Evolutionary conservation across 192 early-diverging fungal genomes (phyloP), one percentile per base, ranked within the genome.

Genomic region (Podila epigama): DNA sequence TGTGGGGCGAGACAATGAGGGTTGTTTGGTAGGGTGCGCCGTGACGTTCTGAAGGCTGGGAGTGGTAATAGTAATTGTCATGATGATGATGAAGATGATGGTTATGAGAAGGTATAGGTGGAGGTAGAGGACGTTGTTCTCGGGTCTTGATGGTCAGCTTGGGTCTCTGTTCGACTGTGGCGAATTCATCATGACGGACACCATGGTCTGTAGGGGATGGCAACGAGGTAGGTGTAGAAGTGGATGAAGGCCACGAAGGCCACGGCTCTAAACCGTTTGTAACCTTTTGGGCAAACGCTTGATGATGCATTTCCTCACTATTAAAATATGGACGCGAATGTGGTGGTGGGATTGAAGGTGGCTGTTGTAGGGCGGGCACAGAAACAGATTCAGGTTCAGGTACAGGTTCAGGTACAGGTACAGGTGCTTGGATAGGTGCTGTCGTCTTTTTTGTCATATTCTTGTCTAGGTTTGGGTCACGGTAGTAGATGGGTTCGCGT

Each of bases 201-300:
- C 20, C 11, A 32, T 33, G n/a, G n/a, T n/a, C n/a, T n/a, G 34
- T 18, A 28, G 6, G 58, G 34, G 3, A 51, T 18, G 4, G 25
- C 15, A 15, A 15, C 15, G 44, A 39, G 22, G 37, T 16, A 0
- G 40, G 36, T 29, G 22, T 25, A n/a, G 16, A 39, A 11, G 63
- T 63, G 20, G 70, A 54, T 4, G 70, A 59, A 2, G 70, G 70
- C 70, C 70, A 72, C 11, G 70, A 55, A 0, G 70, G 70, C 70
- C 70, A 72, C 1, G 70, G 70, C 25, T 52, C 70, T 4, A 63
- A 58, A 11, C 70, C 70, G 4, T 72, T 62, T 5, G 51, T 44
- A 0, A 72, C 51, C 0, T 51, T 52, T 20, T 52, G 15, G 12
- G 63, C 70, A 15, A 34, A 48, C n/a, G 59, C 29, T 15, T 70